Evolutionary conservation across 1,284 basidiomycete species (phyloP).

Genomic region (Apiotrichum mycotoxinovorans): DNA sequence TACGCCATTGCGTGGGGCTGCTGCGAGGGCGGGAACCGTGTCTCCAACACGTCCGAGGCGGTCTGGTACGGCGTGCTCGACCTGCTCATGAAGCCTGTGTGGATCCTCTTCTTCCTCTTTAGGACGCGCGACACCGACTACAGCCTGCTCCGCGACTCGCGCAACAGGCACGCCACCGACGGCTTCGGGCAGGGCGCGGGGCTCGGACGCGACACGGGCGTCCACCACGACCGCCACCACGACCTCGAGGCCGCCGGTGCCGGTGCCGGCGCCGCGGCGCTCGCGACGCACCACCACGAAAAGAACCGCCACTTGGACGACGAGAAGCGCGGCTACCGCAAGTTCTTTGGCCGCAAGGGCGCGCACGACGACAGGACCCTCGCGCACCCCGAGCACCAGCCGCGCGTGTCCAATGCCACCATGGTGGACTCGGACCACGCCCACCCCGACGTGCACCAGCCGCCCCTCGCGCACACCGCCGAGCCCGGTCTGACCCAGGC

Average conservation of each 20-base stretch:
- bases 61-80: constrained; percentile 62
- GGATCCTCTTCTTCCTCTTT: constrained; percentile 23
- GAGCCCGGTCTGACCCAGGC: no score
- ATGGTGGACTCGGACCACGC: neutral
- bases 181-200: constrained; percentile 20
- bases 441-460: neutral
- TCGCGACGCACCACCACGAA: no score
- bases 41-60: constrained; percentile 48
- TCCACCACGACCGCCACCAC: neutral
- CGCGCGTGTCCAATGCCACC: neutral
- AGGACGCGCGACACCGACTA: constrained; percentile 31
- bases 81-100: constrained; percentile 55
- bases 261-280: constrained; percentile 1
- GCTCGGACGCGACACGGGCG: constrained; percentile 4
- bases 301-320: no score
- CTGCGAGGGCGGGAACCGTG: constrained; percentile 50
- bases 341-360: constrained; percentile 30
- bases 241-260: neutral
- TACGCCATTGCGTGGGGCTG: constrained; percentile 55
- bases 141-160: constrained; percentile 26
- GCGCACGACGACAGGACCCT: constrained; percentile 23
- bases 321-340: constrained; percentile 12
- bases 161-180: constrained; percentile 27
- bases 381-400: neutral
- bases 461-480: neutral